A percentile compares a stretch with the other conserved stretches of the same genome.
These are phyloP conservation scores for Sclerotinia nivalis DNA, from an alignment of 2,329 filamentous ascomycete genomes.

Conservation along the genomic window DNA sequence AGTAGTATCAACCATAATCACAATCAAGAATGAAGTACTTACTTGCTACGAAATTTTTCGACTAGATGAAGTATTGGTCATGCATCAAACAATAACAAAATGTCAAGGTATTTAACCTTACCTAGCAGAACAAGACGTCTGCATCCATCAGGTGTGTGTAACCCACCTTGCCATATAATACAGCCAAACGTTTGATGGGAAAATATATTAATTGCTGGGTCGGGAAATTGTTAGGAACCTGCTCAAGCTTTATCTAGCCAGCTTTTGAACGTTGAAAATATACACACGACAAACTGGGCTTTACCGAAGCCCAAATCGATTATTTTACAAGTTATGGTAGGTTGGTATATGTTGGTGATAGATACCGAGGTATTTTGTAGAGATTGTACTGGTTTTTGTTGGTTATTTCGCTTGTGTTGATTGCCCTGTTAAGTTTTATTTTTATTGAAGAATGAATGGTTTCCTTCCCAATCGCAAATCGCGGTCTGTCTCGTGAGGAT, in stretches of 20 bases:
- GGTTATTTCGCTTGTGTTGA: conserved; percentile 16
- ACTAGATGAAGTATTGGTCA: neutral
- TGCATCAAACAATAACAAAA: neutral
- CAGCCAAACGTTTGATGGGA: conserved; percentile 13
- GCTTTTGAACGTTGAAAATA: conserved; percentile 22
- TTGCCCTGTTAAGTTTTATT: neutral
- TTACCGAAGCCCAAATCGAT: conserved; percentile 13
- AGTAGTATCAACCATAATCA: neutral
- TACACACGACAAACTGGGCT: neutral
- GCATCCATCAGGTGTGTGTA: neutral
- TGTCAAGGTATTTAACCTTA: neutral
- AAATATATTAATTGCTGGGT: conserved; percentile 12
- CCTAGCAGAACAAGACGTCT: neutral
- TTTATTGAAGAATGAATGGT: neutral
- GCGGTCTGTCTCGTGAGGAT: too few species aligned
- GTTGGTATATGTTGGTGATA: neutral
- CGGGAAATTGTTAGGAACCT: conserved; percentile 20
- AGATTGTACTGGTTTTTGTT: neutral
- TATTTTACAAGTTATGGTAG: neutral
- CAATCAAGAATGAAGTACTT: neutral
- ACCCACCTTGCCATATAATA: conserved; percentile 1
- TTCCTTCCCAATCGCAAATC: neutral
- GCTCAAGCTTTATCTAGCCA: conserved; percentile 23
- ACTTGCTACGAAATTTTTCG: neutral
- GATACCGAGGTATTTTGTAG: neutral